Base-by-base conservation (phyloP, 1,284 basidiomycete species). In the Microbotryum violaceum region DNA sequence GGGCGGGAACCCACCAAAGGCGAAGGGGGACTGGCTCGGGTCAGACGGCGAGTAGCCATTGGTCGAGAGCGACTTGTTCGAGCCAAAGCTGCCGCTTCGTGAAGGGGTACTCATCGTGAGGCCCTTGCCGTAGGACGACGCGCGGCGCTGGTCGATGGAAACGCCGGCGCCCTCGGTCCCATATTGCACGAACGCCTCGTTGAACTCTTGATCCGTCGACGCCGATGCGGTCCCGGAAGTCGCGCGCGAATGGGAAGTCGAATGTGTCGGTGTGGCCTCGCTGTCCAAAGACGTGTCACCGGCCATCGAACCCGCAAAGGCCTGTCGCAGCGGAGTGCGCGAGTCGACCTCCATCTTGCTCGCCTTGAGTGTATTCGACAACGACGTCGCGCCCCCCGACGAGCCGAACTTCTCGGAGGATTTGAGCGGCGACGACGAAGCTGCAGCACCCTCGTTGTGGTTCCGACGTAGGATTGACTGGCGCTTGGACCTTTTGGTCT, bases 201-300 rank as follows among this genome's bases (percentile, higher is more conserved):
- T 29, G 25, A 18, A 50, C 16, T 29, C 25, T 29, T 50, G 49
- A 16, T 25, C 29, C 12, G 49, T 44, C 3, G 51, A 20, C 21
- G 51, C 51, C 42, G 47, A 47, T 1, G 56, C 44, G 9, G 52
- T 37, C 1, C 21, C 53, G 7, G 62, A 61, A 29, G 61, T 53
- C 3, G 55, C 53, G n/a, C 61, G 58, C 21, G 67, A 64, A 37
- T 66, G 65, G 6, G 56, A 48, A 1, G 61, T 63, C 50, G 64
- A 61, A 31, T 68, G 67, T 7, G 67, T 68, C 12, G 67, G 67
- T 10, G 67, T 68, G 48, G 64, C 60, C 9, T 68, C 67, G 25
- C 56, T 51, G 46, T 68, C 66, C 54, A 66, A 60, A 55, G 61
- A 60, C 18, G 61, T 48, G 46, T 65, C 63, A 31, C 56, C 63